phyloP scores from a whole-genome alignment of 2,329 filamentous ascomycete species.

The Ambrosiella cleistominuta region DNA sequence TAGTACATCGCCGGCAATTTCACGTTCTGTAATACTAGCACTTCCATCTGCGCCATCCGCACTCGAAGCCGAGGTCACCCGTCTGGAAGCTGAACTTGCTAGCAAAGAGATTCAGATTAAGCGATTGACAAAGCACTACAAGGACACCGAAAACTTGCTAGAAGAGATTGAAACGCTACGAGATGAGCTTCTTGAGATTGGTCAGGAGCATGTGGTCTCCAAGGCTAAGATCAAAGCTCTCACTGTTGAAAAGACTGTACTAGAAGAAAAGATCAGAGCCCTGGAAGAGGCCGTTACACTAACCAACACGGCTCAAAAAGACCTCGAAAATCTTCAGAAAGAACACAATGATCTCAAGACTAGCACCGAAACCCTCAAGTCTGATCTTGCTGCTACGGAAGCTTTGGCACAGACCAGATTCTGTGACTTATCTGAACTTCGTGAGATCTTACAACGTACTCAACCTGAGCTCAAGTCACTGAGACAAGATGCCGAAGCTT shows the following conservation, averaged over 20 bases:
- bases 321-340: conserved; percentile 14
- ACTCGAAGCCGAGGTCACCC: conserved; percentile 31
- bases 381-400: conserved; percentile 70
- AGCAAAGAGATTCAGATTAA: conserved; percentile 59
- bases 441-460: conserved; percentile 63
- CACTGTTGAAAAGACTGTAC: conserved; percentile 38
- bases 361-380: conserved; percentile 53
- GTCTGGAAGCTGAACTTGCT: conserved; percentile 35
- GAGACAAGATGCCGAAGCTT: conserved; percentile 54
- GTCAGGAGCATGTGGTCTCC: conserved; percentile 67
- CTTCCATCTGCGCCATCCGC: conserved; percentile 17
- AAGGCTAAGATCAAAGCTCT: conserved; percentile 55
- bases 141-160: conserved; percentile 58
- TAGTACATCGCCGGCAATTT: conserved; percentile 12
- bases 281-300: conserved; percentile 50
- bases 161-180: conserved; percentile 76
- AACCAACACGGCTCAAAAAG: background rate
- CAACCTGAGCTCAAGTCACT: conserved; percentile 73
- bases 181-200: conserved; percentile 62
- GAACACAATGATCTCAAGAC: conserved; percentile 52
- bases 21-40: conserved; percentile 2
- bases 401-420: conserved; percentile 74
- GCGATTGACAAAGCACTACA: conserved; percentile 48
- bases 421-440: conserved; percentile 69
- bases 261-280: conserved; percentile 31